Conservation (phyloP, 345 rosid genomes). For the Gossypium raimondii region DNA sequence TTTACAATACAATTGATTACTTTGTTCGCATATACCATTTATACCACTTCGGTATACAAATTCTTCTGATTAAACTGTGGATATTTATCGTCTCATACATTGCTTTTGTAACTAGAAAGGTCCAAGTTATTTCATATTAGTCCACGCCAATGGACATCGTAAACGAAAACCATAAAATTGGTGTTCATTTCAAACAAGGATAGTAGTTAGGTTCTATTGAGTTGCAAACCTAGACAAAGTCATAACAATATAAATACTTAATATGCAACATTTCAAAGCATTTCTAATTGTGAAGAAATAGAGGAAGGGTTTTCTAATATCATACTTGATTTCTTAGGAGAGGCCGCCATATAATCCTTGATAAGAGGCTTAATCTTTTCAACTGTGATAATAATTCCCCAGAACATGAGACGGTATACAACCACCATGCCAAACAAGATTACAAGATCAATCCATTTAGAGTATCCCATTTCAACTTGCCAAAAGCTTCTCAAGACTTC, state of each 20-base stretch:
- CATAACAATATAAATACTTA: neutral
- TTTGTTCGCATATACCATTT: no score
- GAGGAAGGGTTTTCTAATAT: conserved; percentile 1
- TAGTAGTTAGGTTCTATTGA: no score
- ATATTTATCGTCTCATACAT: no score
- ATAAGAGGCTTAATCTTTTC: conserved; percentile 31
- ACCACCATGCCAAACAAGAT: conserved; percentile 31
- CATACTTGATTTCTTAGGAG: neutral
- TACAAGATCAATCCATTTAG: conserved; percentile 33
- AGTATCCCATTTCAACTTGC: conserved; percentile 32
- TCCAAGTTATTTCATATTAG: no score
- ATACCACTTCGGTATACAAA: no score
- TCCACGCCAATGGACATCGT: no score
- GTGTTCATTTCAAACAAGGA: no score
- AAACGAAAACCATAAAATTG: no score
- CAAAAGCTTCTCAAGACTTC: conserved; percentile 28
- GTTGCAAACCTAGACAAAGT: no score
- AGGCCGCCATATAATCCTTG: conserved; percentile 3
- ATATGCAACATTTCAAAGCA: neutral
- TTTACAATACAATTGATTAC: no score
- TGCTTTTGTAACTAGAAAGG: no score
- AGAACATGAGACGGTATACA: conserved; percentile 27
- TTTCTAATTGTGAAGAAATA: neutral
- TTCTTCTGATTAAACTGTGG: no score
- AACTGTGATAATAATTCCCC: conserved; percentile 17